Percentiles rank a stretch among this genome's conserved stretches.
These are phyloP conservation scores for Vishniacozyma victoriae DNA, from an alignment of 768 basidiomycete genomes.

Conservation along the genomic window DNA sequence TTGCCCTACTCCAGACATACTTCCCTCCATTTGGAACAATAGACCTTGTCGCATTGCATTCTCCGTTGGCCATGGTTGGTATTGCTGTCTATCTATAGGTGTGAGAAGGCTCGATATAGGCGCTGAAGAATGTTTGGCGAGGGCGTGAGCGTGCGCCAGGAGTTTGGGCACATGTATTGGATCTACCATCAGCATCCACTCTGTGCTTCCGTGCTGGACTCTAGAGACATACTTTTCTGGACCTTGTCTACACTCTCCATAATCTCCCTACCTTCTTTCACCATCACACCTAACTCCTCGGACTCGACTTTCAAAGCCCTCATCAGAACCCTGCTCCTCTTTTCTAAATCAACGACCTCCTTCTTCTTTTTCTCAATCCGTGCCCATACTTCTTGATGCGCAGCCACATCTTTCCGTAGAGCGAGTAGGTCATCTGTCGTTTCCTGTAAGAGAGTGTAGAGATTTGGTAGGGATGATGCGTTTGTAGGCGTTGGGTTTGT, in stretches of 20 bases:
- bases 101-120: slow-evolving; percentile 26
- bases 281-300: slow-evolving; percentile 27
- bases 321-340: slow-evolving; percentile 13
- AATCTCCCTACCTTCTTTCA: slow-evolving; percentile 11
- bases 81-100: slow-evolving; percentile 22
- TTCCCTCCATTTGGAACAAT: slow-evolving; percentile 30
- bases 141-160: slow-evolving; percentile 24
- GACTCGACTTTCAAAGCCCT: slow-evolving; percentile 17
- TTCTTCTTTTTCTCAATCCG: slow-evolving; percentile 10
- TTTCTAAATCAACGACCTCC: slow-evolving; percentile 22
- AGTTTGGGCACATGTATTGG: slow-evolving; percentile 15
- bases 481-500: not conserved
- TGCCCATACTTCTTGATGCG: slow-evolving; percentile 24
- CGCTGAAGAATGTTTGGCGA: slow-evolving; percentile 28
- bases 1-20: slow-evolving; percentile 35
- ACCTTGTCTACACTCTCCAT: slow-evolving; percentile 13
- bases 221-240: slow-evolving; percentile 18
- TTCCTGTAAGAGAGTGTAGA: slow-evolving; percentile 11
- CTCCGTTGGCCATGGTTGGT: slow-evolving; percentile 36
- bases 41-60: slow-evolving; percentile 31
- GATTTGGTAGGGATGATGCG: slow-evolving; percentile 3
- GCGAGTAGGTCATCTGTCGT: slow-evolving; percentile 18
- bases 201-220: not conserved
- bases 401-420: slow-evolving; percentile 14
- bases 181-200: slow-evolving; percentile 9